Base-by-base conservation (phyloP, 2,329 filamentous ascomycete genomes). In the Tympanopsis confertula region DNA sequence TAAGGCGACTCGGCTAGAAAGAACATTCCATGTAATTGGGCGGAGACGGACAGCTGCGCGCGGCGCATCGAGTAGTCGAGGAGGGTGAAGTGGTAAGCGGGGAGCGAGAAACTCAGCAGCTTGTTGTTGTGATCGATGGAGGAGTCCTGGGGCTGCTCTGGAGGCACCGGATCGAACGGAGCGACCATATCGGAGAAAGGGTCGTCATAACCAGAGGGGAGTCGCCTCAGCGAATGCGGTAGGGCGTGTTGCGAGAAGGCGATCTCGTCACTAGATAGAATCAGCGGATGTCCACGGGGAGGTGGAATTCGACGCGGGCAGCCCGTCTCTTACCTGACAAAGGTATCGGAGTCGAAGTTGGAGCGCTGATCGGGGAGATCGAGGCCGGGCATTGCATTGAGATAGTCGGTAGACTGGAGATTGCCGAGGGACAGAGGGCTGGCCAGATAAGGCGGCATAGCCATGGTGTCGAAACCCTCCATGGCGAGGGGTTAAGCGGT, bases 11-110 rank as follows among this genome's bases (percentile, higher is more conserved):
- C 75, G 26, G 76, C 75, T 14, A 80, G 61, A 48, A 80, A 80
- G 61, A 81, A 81, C 74, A 80, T 79, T 57, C 76, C 76, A 47
- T 79, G 74, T 15, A 81, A 59, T 54, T 80, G 75, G 14, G 76
- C 75, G 19, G 68, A 63, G 44, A 79, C 61, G 19, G 71, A 72
- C 39, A 79, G 59, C 2, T 68, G 65, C 5, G 68, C 71, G 36
- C 65, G 61, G 18, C 69, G 65, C 49, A 70, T 66, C 7, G 71
- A 69, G 50, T 72, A 76, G 49, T 77, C 74, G 38, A 79, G 65
- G 5, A 80, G 56, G 2, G 65, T 66, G 46, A 74, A 78, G 38
- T 33, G 10, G 15, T 10, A 33, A 18, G 17, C 30, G 30, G 30
- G 30, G 12, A 33, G 7, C 7, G 30, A 33, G 15, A 33, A 33